A percentile compares a stretch with the other conserved stretches of the same genome.
phyloP scores from a whole-genome alignment of 2,329 filamentous ascomycete species.

The Berkeleyomyces basicola region DNA sequence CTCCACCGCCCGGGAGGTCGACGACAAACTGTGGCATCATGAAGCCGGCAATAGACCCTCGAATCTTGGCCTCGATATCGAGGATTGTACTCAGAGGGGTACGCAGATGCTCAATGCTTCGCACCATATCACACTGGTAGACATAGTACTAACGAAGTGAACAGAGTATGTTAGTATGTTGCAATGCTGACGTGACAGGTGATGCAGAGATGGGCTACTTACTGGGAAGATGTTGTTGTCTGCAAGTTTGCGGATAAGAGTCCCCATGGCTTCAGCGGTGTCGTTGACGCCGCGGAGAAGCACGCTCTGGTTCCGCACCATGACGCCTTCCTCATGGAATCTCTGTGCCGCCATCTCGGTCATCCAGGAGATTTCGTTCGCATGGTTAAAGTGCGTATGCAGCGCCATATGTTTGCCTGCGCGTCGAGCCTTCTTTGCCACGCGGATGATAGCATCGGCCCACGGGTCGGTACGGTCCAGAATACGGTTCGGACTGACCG shows the following conservation, averaged over 20 bases:
- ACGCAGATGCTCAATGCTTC: constrained; percentile 42
- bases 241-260: constrained; percentile 35
- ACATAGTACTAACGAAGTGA: constrained; percentile 40
- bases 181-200: neutral
- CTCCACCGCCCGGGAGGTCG: constrained; percentile 45
- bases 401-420: constrained; percentile 43
- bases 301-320: constrained; percentile 38
- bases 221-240: constrained; percentile 41
- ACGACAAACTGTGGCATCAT: constrained; percentile 46
- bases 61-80: constrained; percentile 38
- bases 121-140: constrained; percentile 48
- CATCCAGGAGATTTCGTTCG: constrained; percentile 45
- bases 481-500: constrained; percentile 39
- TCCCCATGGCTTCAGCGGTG: constrained; percentile 32
- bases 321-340: constrained; percentile 26
- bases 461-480: constrained; percentile 36
- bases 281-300: constrained; percentile 44
- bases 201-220: constrained; percentile 16
- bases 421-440: constrained; percentile 32
- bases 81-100: constrained; percentile 43
- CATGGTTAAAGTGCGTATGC: constrained; percentile 51
- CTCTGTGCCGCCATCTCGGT: constrained; percentile 33
- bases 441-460: constrained; percentile 32
- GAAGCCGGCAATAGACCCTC: constrained; percentile 45
- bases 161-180: neutral